phyloP scores from a whole-genome alignment of 768 basidiomycete genomes.

The Austroboletus eburneus region DNA sequence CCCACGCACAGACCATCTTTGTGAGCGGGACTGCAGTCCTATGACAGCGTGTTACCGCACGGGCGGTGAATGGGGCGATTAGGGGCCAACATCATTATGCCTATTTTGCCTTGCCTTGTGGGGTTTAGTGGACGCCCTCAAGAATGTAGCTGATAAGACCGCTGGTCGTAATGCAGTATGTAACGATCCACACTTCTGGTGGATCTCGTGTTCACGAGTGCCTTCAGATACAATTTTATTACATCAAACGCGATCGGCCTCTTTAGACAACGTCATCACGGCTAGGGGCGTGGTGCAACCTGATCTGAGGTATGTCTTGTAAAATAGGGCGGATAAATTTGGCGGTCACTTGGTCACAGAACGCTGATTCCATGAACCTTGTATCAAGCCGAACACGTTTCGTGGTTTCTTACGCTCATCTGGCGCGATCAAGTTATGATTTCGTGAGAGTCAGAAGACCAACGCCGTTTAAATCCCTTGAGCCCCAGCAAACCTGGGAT shows the following conservation, averaged over 20 bases:
- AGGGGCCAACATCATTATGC: not conserved
- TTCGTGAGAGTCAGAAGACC: too few relatives aligned
- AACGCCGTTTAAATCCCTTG: not conserved
- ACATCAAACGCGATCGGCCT: not conserved
- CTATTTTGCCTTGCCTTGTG: not conserved
- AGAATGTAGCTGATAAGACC: not conserved
- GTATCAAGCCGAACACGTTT: not conserved
- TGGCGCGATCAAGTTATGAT: not conserved
- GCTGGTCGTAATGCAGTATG: not conserved
- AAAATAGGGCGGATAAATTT: too few relatives aligned
- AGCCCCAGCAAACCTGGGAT: not conserved
- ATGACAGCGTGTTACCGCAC: too few relatives aligned
- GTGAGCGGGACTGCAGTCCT: too few relatives aligned
- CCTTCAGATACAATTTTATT: not conserved
- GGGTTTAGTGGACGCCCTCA: not conserved
- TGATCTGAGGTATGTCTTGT: too few relatives aligned
- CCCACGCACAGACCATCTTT: constrained; percentile 47
- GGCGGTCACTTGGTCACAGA: too few relatives aligned
- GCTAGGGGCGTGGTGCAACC: too few relatives aligned
- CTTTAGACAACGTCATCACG: not conserved
- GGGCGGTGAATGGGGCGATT: too few relatives aligned
- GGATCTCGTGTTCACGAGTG: constrained; percentile 3
- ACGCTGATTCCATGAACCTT: not conserved
- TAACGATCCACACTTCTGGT: too few relatives aligned
- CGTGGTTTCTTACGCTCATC: too few relatives aligned